phyloP scores from a whole-genome alignment of 164 flowering plant genomes.

The Sedum album region DNA sequence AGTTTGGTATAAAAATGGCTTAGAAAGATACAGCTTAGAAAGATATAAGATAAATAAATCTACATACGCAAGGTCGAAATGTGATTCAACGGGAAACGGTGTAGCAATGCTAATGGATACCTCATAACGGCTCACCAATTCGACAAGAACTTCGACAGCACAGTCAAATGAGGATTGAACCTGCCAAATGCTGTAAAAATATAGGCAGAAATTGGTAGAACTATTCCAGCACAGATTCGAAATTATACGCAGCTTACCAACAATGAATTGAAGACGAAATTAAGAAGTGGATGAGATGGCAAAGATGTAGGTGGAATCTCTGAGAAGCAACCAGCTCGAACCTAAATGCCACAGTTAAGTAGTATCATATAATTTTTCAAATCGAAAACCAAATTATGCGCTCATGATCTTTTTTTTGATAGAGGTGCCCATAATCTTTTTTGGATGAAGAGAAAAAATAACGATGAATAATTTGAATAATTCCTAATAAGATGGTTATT shows the following conservation, averaged over 20 bases:
- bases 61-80: too few relatives aligned
- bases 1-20: too few relatives aligned
- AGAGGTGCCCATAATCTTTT: too few relatives aligned
- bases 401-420: too few relatives aligned
- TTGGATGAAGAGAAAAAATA: too few relatives aligned
- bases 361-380: background rate
- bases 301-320: slow-evolving; percentile 54
- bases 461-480: too few relatives aligned
- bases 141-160: slow-evolving; percentile 85
- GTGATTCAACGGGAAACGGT: background rate
- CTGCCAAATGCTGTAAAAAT: slow-evolving; percentile 22
- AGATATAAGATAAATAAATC: too few relatives aligned
- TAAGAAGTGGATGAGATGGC: slow-evolving; percentile 77
- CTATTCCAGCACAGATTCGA: background rate
- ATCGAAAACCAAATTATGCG: too few relatives aligned
- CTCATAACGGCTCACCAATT: slow-evolving; percentile 82
- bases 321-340: slow-evolving; percentile 82
- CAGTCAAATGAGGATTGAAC: slow-evolving; percentile 73
- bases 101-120: slow-evolving; percentile 25
- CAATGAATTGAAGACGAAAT: slow-evolving; percentile 72
- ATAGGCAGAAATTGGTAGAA: background rate
- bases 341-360: slow-evolving; percentile 34
- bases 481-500: too few relatives aligned
- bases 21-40: too few relatives aligned
- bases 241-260: slow-evolving; percentile 35